phyloP scores from a whole-genome alignment of 2,329 filamentous ascomycete genomes.

The Helicocarpus griseus region DNA sequence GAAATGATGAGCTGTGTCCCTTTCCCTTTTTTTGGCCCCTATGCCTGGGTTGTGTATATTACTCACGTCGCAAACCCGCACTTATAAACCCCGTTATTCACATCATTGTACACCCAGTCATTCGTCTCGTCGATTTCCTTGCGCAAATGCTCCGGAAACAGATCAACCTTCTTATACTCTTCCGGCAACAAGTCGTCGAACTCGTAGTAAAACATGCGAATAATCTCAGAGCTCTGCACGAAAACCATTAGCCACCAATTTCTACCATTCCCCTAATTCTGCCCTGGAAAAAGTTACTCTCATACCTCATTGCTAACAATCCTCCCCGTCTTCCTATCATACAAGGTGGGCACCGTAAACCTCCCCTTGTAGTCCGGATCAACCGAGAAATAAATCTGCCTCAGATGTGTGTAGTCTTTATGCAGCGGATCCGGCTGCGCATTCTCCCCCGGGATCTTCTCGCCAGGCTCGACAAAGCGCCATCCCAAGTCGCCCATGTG shows the following conservation, averaged over 20 bases:
- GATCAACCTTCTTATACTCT: constrained; percentile 50
- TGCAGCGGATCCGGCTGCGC: constrained; percentile 48
- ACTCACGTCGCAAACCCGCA: constrained; percentile 64
- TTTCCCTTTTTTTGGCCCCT: neutral
- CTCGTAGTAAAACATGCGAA: constrained; percentile 75
- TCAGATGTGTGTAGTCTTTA: constrained; percentile 60
- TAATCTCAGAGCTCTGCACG: constrained; percentile 62
- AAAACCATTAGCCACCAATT: neutral
- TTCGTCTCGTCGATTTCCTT: constrained; percentile 65
- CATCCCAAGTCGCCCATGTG: constrained; percentile 71
- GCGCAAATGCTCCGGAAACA: constrained; percentile 59
- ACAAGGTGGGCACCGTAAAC: constrained; percentile 80
- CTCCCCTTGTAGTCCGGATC: constrained; percentile 64
- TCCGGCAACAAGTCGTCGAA: constrained; percentile 64
- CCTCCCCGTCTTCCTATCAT: constrained; percentile 56
- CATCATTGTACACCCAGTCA: constrained; percentile 64
- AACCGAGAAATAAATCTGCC: constrained; percentile 68
- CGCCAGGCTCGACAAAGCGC: constrained; percentile 65
- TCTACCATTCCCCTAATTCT: neutral
- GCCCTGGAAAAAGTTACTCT: neutral
- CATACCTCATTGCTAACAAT: constrained; percentile 81
- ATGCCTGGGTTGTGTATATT: neutral
- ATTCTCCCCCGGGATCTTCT: constrained; percentile 48
- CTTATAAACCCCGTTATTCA: constrained; percentile 45
- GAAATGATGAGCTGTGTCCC: neutral